phyloP scores from a whole-genome alignment of 306 rosid genomes.

The Alnus glutinosa region DNA sequence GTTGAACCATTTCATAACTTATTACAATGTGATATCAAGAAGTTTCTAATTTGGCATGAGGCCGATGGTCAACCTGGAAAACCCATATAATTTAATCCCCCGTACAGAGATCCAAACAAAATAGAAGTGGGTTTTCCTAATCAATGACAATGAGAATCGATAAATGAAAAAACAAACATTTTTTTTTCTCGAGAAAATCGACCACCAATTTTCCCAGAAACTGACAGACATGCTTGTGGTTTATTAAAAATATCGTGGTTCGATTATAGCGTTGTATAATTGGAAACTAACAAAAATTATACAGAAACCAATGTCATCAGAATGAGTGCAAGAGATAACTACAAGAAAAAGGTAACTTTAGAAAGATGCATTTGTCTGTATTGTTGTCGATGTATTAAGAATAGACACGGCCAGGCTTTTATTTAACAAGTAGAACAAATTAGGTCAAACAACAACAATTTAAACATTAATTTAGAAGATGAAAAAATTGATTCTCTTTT shows the following conservation, averaged over 20 bases:
- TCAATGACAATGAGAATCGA: constrained; percentile 22
- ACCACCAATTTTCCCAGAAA: constrained; percentile 32
- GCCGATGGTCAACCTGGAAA: constrained; percentile 32
- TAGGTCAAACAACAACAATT: constrained; percentile 25
- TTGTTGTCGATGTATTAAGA: constrained; percentile 3
- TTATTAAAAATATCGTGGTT: constrained; percentile 26
- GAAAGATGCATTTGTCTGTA: constrained; percentile 38
- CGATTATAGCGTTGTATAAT: constrained; percentile 25
- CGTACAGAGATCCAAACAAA: constrained; percentile 36
- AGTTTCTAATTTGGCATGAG: constrained; percentile 46
- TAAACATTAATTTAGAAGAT: background rate
- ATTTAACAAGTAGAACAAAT: background rate
- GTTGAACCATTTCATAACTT: background rate
- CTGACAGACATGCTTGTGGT: constrained; percentile 79
- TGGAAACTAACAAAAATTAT: constrained; percentile 46
- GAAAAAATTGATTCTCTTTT: background rate
- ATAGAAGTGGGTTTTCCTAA: constrained; percentile 36
- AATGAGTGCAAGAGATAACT: constrained; percentile 34
- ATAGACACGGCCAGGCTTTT: background rate
- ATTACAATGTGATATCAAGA: constrained; percentile 22
- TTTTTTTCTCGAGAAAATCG: constrained; percentile 34
- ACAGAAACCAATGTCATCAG: constrained; percentile 29
- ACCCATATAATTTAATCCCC: constrained; percentile 8
- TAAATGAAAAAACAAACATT: constrained; percentile 20
- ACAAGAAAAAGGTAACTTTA: constrained; percentile 28